A percentile compares a stretch with the other conserved stretches of the same genome.
Conservation (phyloP, 2,329 filamentous ascomycete species). For the Herpotrichia juniperi region DNA sequence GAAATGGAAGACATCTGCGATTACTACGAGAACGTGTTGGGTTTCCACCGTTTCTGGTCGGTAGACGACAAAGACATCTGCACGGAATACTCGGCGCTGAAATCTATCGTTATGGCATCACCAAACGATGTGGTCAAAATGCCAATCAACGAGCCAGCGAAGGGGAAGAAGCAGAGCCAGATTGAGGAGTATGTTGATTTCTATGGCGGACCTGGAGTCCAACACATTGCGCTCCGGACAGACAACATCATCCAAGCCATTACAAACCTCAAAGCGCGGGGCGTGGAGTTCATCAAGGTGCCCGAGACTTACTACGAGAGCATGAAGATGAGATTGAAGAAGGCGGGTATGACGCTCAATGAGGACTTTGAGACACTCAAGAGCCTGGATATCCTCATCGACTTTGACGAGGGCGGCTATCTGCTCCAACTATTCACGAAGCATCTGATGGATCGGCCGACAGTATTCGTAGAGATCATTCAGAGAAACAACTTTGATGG, state of each 20-base stretch:
- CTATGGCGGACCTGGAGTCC: slow-evolving; percentile 87
- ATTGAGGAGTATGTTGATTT: slow-evolving; percentile 90
- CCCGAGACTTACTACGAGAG: slow-evolving; percentile 84
- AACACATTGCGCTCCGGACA: slow-evolving; percentile 90
- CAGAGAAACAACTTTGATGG: slow-evolving; percentile 89
- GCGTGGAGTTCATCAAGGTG: slow-evolving; percentile 91
- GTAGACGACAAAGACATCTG: slow-evolving; percentile 93
- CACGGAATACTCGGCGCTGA: slow-evolving; percentile 89
- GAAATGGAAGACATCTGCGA: slow-evolving; percentile 74
- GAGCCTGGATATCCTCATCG: slow-evolving; percentile 84
- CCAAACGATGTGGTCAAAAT: slow-evolving; percentile 90
- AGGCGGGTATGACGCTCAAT: slow-evolving; percentile 64
- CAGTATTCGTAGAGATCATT: slow-evolving; percentile 96
- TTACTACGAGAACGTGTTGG: slow-evolving; percentile 85
- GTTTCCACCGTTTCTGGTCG: slow-evolving; percentile 97
- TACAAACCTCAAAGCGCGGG: slow-evolving; percentile 77
- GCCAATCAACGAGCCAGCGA: slow-evolving; percentile 96
- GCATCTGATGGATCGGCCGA: slow-evolving; percentile 92
- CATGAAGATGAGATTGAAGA: slow-evolving; percentile 75
- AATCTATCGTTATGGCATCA: slow-evolving; percentile 88
- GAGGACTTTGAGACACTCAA: slow-evolving; percentile 82
- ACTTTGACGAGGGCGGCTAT: slow-evolving; percentile 93
- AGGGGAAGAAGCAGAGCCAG: slow-evolving; percentile 88
- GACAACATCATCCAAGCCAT: slow-evolving; percentile 80
- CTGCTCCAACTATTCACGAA: slow-evolving; percentile 67